Percentiles rank a stretch among this genome's conserved stretches.
phyloP scores from a whole-genome alignment of 2,329 filamentous ascomycete species.

The Pseudogymnoascus sp. region DNA sequence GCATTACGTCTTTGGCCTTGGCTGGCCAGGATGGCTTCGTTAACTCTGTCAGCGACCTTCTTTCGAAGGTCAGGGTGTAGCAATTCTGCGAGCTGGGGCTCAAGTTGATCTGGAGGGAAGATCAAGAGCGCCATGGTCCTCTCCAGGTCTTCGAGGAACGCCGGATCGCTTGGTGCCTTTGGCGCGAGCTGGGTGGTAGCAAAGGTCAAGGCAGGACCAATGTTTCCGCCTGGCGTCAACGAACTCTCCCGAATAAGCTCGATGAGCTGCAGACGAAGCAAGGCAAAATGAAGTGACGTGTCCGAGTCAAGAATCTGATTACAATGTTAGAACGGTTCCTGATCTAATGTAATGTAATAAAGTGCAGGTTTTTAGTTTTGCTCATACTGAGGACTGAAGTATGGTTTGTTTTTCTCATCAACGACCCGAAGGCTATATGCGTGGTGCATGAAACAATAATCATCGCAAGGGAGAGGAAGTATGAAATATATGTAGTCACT shows the following conservation, averaged over 20 bases:
- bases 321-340: constrained; percentile 15
- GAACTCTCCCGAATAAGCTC: constrained; percentile 81
- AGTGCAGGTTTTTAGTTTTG: constrained; percentile 28
- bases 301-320: constrained; percentile 77
- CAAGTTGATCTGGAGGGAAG: constrained; percentile 73
- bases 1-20: constrained; percentile 70
- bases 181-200: constrained; percentile 82
- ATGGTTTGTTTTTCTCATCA: constrained; percentile 76
- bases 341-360: constrained; percentile 16
- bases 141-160: constrained; percentile 81
- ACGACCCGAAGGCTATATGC: constrained; percentile 79
- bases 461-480: constrained; percentile 49
- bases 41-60: constrained; percentile 80
- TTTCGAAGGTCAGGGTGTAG: constrained; percentile 72
- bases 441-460: constrained; percentile 99
- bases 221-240: constrained; percentile 58
- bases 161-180: constrained; percentile 69
- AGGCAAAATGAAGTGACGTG: constrained; percentile 75
- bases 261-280: constrained; percentile 84
- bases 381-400: constrained; percentile 87
- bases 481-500: constrained; percentile 30
- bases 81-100: constrained; percentile 66
- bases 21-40: constrained; percentile 73
- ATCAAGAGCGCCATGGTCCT: constrained; percentile 88
- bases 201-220: constrained; percentile 66